Evolutionary conservation across 2,329 filamentous ascomycete species (phyloP).

Genomic region (Fusarium luffae): DNA sequence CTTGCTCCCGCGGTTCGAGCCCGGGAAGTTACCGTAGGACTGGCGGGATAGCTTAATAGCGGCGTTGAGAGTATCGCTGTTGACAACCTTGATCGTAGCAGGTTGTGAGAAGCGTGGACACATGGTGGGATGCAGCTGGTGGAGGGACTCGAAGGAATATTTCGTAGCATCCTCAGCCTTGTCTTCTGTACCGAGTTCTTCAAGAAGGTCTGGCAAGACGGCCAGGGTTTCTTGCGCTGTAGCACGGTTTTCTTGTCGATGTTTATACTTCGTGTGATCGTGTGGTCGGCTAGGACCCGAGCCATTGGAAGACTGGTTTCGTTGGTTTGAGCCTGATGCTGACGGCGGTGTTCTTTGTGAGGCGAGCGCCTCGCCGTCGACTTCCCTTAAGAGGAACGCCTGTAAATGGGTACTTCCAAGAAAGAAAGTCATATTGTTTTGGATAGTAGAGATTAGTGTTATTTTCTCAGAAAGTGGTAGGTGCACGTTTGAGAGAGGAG

Average conservation of each 20-base stretch:
- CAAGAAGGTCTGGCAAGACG: not conserved
- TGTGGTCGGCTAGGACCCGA: not conserved
- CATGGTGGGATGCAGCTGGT: not conserved
- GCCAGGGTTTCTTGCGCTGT: not conserved
- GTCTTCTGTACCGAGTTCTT: not conserved
- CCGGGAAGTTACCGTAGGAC: not conserved
- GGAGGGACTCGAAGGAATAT: not conserved
- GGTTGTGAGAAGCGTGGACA: not conserved
- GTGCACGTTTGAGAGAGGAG: not conserved
- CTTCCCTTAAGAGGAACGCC: not conserved
- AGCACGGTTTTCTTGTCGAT: not conserved
- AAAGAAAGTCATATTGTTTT: not conserved
- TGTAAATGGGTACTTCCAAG: too few relatives aligned
- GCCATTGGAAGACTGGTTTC: not conserved
- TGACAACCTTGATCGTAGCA: not conserved
- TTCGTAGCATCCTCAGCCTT: not conserved
- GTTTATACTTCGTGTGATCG: fast-evolving
- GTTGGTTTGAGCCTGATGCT: not conserved
- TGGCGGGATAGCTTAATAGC: fast-evolving
- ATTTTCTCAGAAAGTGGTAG: not conserved
- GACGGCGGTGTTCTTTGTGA: too few relatives aligned
- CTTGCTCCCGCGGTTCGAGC: not conserved
- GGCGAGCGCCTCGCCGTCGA: not conserved
- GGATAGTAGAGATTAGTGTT: not conserved
- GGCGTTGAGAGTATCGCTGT: not conserved